phyloP scores from a whole-genome alignment of 192 early-diverging fungal species.

The Coemansia sp. region DNA sequence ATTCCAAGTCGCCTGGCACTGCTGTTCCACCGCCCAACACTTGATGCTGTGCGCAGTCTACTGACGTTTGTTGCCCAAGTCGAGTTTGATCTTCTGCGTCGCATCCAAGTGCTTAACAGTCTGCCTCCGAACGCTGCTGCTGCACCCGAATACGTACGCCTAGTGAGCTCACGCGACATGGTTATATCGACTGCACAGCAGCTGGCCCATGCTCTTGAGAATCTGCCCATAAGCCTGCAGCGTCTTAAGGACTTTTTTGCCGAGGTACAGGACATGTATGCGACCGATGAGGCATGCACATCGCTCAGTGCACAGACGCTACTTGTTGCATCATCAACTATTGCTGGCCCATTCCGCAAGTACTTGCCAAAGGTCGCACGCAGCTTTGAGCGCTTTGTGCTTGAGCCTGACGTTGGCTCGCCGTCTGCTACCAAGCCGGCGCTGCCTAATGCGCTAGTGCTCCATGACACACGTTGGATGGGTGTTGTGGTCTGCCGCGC shows the following conservation, averaged over 20 bases:
- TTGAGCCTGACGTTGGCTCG: constrained; percentile 30
- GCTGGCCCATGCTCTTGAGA: constrained; percentile 49
- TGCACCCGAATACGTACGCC: constrained; percentile 29
- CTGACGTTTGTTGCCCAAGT: constrained; percentile 40
- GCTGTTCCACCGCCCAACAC: constrained; percentile 48
- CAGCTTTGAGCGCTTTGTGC: constrained; percentile 45
- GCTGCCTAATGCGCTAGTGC: constrained; percentile 43
- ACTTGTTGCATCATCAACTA: constrained; percentile 35
- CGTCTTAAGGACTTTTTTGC: constrained; percentile 46
- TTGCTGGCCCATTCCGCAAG: constrained; percentile 44
- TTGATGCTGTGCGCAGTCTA: constrained; percentile 45
- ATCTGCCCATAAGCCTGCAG: constrained; percentile 46
- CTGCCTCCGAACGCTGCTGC: constrained; percentile 36
- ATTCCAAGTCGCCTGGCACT: constrained; percentile 44
- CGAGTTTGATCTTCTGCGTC: constrained; percentile 30
- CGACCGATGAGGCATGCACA: constrained; percentile 40
- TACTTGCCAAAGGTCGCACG: constrained; percentile 43
- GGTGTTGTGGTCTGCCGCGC: constrained; percentile 36
- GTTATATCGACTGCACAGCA: constrained; percentile 48
- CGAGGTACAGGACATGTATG: constrained; percentile 43
- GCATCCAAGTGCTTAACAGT: constrained; percentile 32
- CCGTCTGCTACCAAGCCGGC: constrained; percentile 18
- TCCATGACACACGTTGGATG: constrained; percentile 54
- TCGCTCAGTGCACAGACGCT: constrained; percentile 38
- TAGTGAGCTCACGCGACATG: constrained; percentile 33